Evolutionary conservation across 2,329 filamentous ascomycete species (phyloP), one percentile per base, ranked within the genome.

Genomic region (Sporothrix protearum): DNA sequence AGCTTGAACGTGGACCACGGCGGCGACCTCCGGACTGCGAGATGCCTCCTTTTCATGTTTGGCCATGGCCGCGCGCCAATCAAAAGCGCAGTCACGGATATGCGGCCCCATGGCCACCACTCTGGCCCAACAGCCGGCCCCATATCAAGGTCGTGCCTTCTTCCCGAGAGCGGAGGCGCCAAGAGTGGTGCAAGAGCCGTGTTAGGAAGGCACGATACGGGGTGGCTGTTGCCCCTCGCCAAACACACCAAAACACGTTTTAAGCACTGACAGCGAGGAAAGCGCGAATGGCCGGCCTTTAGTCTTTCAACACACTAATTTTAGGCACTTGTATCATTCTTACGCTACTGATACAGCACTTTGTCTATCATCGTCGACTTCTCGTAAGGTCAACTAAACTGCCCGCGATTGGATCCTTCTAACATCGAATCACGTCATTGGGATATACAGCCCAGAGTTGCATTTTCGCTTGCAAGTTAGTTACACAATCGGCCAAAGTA

Each of bases 151-250:
- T 57, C 39, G 33, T 39, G 63, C 28, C 55, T 69, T 61, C 42
- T 22, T 71, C 47, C 59, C 69, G 69, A 71, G 47, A 71, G 69
- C 69, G 69, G 69, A 71, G 69, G 55, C 30, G 57, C 28, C 55
- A 25, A 59, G 30, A 42, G 25, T 68, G 47, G 64, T 53, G 64
- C 64, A 66, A 68, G 28, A 53, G 14, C 64, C 47, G 47, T 39
- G 45, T 53, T 68, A 53, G 64, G 66, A 42, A 68, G 66, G 66
- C 66, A 57, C 49, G n/a, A 47, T 30, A 66, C 42, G 55, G 42
- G 42, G 63, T 66, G 28, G 42, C 22, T 19, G 1, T 66, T 66
- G 63, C 63, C 63, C 39, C 25, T 49, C 42, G 22, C 59, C 22
- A 22, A n/a, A 51, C n/a, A 22, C 22, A 25, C 19, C 49, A 51